These are phyloP conservation scores for Aurantiochytrium sp. DNA, from an alignment of 108 stramenopile genomes.

Conservation along the genomic window DNA sequence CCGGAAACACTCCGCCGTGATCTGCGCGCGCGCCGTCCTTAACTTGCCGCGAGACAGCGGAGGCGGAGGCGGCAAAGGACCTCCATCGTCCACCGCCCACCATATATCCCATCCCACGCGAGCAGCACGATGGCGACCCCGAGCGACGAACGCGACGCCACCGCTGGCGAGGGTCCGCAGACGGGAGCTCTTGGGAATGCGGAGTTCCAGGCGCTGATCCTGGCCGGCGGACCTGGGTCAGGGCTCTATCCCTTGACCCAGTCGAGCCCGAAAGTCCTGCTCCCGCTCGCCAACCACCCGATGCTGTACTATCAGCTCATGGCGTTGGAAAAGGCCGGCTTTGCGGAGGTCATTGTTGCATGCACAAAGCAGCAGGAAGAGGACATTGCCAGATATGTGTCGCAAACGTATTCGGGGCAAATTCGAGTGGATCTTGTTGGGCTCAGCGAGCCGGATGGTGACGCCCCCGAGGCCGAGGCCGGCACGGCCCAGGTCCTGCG, in stretches of 20 bases:
- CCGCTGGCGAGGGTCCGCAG: no score
- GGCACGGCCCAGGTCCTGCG: background rate
- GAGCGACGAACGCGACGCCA: no score
- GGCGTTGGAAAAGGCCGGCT: conserved; percentile 11
- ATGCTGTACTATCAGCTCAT: background rate
- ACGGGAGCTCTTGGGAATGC: background rate
- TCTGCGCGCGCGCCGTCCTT: no score
- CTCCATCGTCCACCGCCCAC: no score
- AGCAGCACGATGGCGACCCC: no score
- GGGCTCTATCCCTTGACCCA: background rate
- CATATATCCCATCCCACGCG: no score
- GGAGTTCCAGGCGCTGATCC: background rate
- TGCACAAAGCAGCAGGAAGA: background rate
- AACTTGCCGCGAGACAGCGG: no score
- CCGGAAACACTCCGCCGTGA: no score
- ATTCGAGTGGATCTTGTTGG: background rate
- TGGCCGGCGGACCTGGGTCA: background rate
- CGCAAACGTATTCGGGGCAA: background rate
- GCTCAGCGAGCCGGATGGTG: background rate
- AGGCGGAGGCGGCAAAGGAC: no score
- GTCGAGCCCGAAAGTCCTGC: background rate
- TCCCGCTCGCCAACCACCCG: background rate
- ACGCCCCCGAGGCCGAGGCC: background rate
- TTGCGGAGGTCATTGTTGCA: background rate
- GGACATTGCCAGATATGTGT: background rate